Evolutionary conservation across 495 filamentous ascomycete genomes (phyloP), one percentile per base, ranked within the genome.

Genomic region (Lindgomyces ingoldianus): DNA sequence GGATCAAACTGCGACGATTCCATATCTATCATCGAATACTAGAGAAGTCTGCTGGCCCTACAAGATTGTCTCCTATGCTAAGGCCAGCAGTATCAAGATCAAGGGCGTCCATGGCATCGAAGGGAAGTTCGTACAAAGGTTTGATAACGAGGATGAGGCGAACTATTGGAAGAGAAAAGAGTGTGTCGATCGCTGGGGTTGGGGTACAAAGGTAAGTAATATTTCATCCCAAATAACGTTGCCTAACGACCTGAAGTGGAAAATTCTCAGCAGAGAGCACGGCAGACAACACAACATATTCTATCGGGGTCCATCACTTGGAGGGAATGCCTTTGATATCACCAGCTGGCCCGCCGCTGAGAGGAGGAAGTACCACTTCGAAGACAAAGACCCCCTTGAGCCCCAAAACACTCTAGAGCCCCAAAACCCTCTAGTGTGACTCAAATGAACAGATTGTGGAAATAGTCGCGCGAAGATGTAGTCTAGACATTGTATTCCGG

Each of bases 321-420:
- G 57, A 27, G 57, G 57, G 29, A 19, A 60, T 21, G 11, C 18
- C 22, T 60, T 24, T 49, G 46, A 60, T 49, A 60, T 60, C 57
- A 60, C 44, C 0, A 50, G 26, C 11, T 51, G 30, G 24, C 26
- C 41, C 8, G n/a, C 44, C 3, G 46, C 22, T 22, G 19, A 51
- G n/a, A 49, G 42, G 24, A 49, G 21, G 33, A 49, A 60, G 42
- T 36, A 60, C 44, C 22, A 49, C 24, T 51, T 50, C 26, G 57
- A 60, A 48, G 4, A 50, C 18, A 60, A 60, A 60, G 57, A 60
- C 57, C 57, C 57, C 12, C 18, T 60, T n/a, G n/a, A n/a, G n/a
- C n/a, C n/a, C n/a, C n/a, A n/a, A n/a, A n/a, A n/a, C n/a, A n/a
- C n/a, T n/a, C n/a, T n/a, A n/a, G 29, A 36, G 18, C 19, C 46